Base-by-base conservation (phyloP, 805 yeast species). In the Wickerhamiella dianesei region DNA sequence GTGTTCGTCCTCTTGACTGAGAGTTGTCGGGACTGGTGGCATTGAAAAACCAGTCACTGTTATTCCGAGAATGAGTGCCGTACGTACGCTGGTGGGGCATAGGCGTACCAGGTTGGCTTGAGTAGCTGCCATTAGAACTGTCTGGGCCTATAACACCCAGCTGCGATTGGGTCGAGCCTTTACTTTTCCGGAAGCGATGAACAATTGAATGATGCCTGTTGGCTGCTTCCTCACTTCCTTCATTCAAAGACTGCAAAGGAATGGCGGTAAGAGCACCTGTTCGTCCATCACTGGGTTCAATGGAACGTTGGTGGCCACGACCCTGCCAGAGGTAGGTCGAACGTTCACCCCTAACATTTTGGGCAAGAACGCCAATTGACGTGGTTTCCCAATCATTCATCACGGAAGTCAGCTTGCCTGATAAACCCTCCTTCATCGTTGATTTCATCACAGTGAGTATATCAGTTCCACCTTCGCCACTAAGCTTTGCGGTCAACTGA, bases 351-450 rank as follows among this genome's bases (percentile, higher is more conserved):
- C 55, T 48, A 6, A 44, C 53, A 35, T 49, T 52, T 4, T 44
- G 43, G 2, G 53, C 53, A 16, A 57, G 46, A 4, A 47, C 43
- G 9, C 48, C 56, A 9, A 56, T 43, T 14, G 55, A 53, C 9
- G 47, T 37, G 9, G 60, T 55, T 49, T 57, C 60, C 48, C 52
- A 53, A 45, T 51, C 56, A 16, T 48, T 51, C 21, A 51, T 47
- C 12, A 48, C 48, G 16, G 46, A 51, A 14, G 49, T 40, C 21
- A 50, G 46, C 41, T 54, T 53, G 22, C 60, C 59, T 5, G 50
- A 37, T 14, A 56, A 40, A 12, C 58, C 69, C 57, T 84, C 92
- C 55, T 79, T 82, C 20, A 83, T 82, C 0, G 87, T 79, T 17
- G 76, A 72, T 56, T 81, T 82, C 35, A 84, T 82, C 29, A 75